Conservation (phyloP, 139 green algal genomes). For the Coelastrella sp. region DNA sequence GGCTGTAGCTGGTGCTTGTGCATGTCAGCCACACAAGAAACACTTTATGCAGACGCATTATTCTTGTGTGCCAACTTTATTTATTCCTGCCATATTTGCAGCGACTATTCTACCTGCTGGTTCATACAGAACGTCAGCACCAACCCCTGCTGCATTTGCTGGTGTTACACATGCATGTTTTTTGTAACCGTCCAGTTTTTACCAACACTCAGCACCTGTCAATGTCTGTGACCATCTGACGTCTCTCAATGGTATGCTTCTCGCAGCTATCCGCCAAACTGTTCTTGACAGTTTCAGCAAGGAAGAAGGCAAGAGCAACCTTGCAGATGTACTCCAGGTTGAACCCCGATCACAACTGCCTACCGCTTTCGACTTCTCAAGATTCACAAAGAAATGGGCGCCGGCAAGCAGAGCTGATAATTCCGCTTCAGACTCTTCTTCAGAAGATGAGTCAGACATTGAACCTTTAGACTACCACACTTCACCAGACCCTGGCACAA, state of each 20-base stretch:
- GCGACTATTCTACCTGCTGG: no score
- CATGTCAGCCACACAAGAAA: background rate
- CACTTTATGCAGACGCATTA: background rate
- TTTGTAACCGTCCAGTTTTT: background rate
- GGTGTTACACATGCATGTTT: no score
- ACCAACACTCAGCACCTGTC: background rate
- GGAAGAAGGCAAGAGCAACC: background rate
- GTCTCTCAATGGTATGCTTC: background rate
- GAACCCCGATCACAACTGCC: background rate
- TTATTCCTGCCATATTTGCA: no score
- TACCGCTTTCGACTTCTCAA: background rate
- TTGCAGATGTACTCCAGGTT: background rate
- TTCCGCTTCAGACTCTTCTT: no score
- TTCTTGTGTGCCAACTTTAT: no score
- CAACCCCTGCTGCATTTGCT: no score
- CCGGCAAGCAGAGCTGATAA: background rate
- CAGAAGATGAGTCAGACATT: background rate
- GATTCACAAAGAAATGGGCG: background rate
- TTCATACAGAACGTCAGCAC: no score
- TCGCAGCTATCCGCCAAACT: background rate
- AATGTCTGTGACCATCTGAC: background rate
- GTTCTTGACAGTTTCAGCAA: conserved; percentile 10
- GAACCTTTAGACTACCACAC: background rate
- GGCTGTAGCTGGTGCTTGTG: background rate
- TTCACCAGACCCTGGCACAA: background rate